phyloP scores from a whole-genome alignment of 257 asterid species.

The Fraxinus americana region DNA sequence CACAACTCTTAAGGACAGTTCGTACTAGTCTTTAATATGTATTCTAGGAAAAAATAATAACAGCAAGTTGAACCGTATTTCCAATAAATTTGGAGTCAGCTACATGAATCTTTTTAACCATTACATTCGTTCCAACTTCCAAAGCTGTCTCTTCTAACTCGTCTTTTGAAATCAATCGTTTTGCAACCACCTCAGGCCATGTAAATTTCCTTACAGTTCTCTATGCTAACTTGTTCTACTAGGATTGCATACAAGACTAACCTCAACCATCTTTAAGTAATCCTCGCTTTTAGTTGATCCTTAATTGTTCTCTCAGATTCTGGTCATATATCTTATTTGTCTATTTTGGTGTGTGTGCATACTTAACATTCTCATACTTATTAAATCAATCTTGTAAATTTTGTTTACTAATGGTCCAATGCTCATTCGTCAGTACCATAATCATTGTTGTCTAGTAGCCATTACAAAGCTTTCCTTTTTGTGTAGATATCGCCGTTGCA shows the following conservation, averaged over 20 bases:
- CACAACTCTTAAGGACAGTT: no score
- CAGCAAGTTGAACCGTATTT: no score
- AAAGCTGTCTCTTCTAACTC: no score
- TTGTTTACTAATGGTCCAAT: background rate
- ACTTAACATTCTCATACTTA: background rate
- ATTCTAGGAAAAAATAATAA: no score
- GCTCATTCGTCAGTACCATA: background rate
- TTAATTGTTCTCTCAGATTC: background rate
- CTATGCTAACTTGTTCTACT: background rate
- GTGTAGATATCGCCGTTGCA: background rate
- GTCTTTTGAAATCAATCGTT: no score
- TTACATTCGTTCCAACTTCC: no score
- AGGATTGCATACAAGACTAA: background rate
- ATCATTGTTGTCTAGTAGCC: background rate
- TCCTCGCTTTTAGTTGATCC: background rate
- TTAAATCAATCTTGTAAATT: background rate
- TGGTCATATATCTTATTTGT: background rate
- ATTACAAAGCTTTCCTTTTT: background rate
- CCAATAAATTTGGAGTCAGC: no score
- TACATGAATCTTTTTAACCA: no score
- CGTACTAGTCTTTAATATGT: no score
- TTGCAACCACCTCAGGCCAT: background rate
- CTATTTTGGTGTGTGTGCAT: background rate
- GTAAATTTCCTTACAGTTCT: background rate
- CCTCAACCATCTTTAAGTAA: background rate